Conservation (phyloP, 2,329 filamentous ascomycete species). For the Fusarium fracticaudum region DNA sequence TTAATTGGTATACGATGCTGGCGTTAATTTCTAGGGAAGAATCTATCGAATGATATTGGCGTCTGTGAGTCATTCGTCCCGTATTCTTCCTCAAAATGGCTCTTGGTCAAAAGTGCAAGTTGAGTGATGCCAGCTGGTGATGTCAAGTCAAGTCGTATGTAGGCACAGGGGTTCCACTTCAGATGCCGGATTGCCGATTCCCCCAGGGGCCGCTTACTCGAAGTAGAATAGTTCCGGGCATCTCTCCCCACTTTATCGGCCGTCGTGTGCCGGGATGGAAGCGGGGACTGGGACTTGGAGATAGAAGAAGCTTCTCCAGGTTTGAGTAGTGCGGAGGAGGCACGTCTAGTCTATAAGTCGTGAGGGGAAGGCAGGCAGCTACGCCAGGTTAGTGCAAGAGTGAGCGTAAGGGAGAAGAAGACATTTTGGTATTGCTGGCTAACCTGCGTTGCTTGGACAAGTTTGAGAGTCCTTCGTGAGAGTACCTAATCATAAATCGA, state of each 20-base stretch:
- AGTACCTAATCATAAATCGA: not conserved
- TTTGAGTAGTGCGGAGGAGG: constrained; percentile 16
- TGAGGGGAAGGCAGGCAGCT: not conserved
- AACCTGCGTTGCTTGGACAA: not conserved
- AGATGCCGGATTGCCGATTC: constrained; percentile 40
- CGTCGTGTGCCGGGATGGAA: constrained; percentile 30
- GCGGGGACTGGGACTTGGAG: not conserved
- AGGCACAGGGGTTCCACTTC: constrained; percentile 7
- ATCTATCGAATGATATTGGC: not conserved
- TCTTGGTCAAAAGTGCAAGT: not conserved
- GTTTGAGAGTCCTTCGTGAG: not conserved
- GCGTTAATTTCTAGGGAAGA: not conserved
- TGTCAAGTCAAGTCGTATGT: constrained; percentile 8
- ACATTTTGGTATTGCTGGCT: not conserved
- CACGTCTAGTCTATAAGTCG: not conserved
- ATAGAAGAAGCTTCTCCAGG: constrained; percentile 15
- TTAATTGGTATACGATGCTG: not conserved
- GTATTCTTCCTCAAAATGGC: not conserved
- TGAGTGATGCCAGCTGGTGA: constrained; percentile 10
- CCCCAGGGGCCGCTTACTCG: not conserved
- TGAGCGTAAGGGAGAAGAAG: not conserved
- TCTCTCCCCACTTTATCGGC: constrained; percentile 17
- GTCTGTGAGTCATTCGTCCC: not conserved
- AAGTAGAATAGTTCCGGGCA: constrained; percentile 21
- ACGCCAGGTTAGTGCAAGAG: not conserved